These are phyloP conservation scores for Monosporozyma aerobia DNA, from an alignment of 805 yeast species.

Conservation along the genomic window DNA sequence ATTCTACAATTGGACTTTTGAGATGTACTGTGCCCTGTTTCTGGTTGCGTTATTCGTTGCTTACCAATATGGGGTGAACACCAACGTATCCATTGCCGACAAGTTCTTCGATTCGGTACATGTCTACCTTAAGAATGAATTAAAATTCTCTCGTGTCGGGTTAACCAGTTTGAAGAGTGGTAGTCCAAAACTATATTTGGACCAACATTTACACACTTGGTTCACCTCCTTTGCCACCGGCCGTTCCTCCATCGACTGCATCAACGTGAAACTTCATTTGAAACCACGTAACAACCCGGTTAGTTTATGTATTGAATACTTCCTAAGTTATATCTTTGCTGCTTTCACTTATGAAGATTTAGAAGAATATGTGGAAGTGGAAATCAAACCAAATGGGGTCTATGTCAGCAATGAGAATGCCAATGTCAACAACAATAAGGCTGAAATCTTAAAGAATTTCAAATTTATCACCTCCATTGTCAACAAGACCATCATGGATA, in stretches of 20 bases:
- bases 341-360: slow-evolving; percentile 49
- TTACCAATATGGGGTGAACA: slow-evolving; percentile 49
- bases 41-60: slow-evolving; percentile 40
- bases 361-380: slow-evolving; percentile 43
- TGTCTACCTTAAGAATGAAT: slow-evolving; percentile 48
- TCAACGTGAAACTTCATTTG: slow-evolving; percentile 53
- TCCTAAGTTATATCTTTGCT: slow-evolving; percentile 50
- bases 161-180: slow-evolving; percentile 15
- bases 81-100: slow-evolving; percentile 49
- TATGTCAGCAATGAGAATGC: slow-evolving; percentile 20
- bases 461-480: slow-evolving; percentile 78
- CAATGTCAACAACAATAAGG: slow-evolving; percentile 23
- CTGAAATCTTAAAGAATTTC: slow-evolving; percentile 37
- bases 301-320: slow-evolving; percentile 53
- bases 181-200: slow-evolving; percentile 31
- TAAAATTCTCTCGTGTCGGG: slow-evolving; percentile 55
- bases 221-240: slow-evolving; percentile 76
- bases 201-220: slow-evolving; percentile 27
- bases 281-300: slow-evolving; percentile 74
- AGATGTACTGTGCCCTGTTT: slow-evolving; percentile 45
- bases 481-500: slow-evolving; percentile 74
- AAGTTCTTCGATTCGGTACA: slow-evolving; percentile 42
- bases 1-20: slow-evolving; percentile 70
- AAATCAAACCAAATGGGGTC: slow-evolving; percentile 42
- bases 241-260: slow-evolving; percentile 60